A percentile compares a stretch with the other conserved stretches of the same genome.
phyloP scores from a whole-genome alignment of 75 land plant species.

The Gnetum montanum region DNA sequence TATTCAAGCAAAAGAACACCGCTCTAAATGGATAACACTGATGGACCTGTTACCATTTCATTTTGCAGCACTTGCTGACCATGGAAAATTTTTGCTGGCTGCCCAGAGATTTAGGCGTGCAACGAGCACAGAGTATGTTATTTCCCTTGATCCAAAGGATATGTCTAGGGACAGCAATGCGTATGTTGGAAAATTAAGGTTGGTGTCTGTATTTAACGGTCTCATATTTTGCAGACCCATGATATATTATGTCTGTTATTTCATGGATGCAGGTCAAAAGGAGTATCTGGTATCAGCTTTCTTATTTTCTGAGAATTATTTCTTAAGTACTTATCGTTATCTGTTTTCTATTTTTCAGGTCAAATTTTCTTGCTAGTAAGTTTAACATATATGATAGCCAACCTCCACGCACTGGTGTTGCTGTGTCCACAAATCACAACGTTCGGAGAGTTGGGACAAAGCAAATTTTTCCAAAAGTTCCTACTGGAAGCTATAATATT shows the following conservation, averaged over 20 bases:
- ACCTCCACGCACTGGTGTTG: constrained; percentile 22
- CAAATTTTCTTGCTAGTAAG: constrained; percentile 70
- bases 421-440: constrained; percentile 26
- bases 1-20: too few species aligned
- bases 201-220: too few species aligned
- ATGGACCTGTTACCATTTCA: too few species aligned
- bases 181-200: constrained; percentile 85
- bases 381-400: constrained; percentile 59
- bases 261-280: too few species aligned
- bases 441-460: constrained; percentile 67
- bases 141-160: constrained; percentile 56
- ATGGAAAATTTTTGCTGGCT: constrained; percentile 60
- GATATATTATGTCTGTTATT: too few species aligned
- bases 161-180: constrained; percentile 55
- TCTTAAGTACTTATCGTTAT: background rate
- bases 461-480: constrained; percentile 63
- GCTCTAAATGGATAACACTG: too few species aligned
- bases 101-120: constrained; percentile 51
- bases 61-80: constrained; percentile 30
- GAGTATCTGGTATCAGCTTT: background rate
- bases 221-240: background rate
- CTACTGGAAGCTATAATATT: constrained; percentile 53
- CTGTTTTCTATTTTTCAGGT: constrained; percentile 21
- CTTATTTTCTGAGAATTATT: background rate
- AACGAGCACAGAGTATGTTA: constrained; percentile 59